Percentiles rank a stretch among this genome's conserved stretches.
These are phyloP conservation scores for Lathyrus sativus DNA, from an alignment of 306 rosid species.

Conservation along the genomic window DNA sequence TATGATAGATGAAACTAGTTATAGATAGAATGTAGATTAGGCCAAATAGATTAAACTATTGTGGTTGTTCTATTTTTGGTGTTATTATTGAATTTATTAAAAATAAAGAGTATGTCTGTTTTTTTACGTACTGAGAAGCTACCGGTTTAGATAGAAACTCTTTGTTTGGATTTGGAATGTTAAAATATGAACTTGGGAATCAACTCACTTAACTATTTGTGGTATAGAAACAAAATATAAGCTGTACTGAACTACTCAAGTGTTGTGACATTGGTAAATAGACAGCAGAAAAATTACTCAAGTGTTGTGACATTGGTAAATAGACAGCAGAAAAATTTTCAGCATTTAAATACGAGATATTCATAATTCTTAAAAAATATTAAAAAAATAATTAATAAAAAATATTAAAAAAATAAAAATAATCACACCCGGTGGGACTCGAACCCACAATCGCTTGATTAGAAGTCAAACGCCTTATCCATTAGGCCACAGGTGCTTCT, in stretches of 20 bases:
- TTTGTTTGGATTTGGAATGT: slow-evolving; percentile 7
- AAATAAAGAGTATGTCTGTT: background rate
- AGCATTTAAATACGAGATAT: background rate
- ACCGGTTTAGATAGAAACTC: background rate
- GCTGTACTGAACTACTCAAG: background rate
- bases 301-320: background rate
- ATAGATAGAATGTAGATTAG: background rate
- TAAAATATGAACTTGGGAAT: slow-evolving; percentile 11
- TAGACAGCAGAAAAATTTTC: background rate
- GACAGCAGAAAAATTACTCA: background rate
- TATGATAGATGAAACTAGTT: slow-evolving; percentile 26
- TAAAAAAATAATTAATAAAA: no score
- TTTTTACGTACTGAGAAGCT: background rate
- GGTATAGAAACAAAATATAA: slow-evolving; percentile 5
- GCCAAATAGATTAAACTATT: slow-evolving; percentile 5
- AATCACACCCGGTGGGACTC: slow-evolving; percentile 57
- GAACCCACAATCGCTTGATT: slow-evolving; percentile 56
- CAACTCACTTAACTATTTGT: background rate
- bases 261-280: background rate
- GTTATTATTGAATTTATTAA: background rate
- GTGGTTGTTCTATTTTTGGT: slow-evolving; percentile 9
- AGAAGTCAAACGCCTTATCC: slow-evolving; percentile 60
- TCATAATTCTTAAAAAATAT: no score
- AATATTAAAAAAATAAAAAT: no score
- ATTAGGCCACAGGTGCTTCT: slow-evolving; percentile 44